Evolutionary conservation across 331 rosid genomes (phyloP).

Genomic region (Prunus yedoensis): DNA sequence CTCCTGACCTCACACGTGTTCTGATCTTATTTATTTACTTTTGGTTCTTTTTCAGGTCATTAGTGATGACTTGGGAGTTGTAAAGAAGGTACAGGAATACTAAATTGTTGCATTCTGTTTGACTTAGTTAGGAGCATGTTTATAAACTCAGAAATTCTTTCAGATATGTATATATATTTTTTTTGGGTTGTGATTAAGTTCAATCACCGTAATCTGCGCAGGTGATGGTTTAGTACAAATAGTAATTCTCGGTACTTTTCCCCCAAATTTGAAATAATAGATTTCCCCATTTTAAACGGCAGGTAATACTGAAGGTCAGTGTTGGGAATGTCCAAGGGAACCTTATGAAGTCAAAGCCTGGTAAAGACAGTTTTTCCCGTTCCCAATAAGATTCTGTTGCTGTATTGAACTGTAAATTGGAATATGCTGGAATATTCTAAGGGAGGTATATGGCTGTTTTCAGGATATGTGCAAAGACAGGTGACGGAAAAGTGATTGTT

Average conservation of each 20-base stretch:
- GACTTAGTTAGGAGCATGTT: neutral
- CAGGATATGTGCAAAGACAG: conserved; percentile 83
- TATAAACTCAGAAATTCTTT: neutral
- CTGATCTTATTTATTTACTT: conserved; percentile 27
- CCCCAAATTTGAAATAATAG: neutral
- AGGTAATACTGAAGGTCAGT: conserved; percentile 85
- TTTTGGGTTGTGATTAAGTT: neutral
- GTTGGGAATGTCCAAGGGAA: conserved; percentile 97
- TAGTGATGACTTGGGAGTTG: conserved; percentile 79
- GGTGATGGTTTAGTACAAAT: neutral
- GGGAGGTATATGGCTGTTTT: conserved; percentile 32
- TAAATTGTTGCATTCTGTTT: neutral
- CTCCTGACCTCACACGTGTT: conserved; percentile 3
- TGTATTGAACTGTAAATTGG: conserved; percentile 14
- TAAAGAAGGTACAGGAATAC: conserved; percentile 66
- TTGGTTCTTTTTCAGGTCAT: conserved; percentile 62
- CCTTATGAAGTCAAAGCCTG: conserved; percentile 97
- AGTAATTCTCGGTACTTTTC: neutral
- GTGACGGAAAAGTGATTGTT: conserved; percentile 62
- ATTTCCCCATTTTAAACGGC: conserved; percentile 15
- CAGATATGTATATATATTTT: neutral
- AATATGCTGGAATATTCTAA: conserved; percentile 25
- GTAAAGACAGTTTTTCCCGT: conserved; percentile 38
- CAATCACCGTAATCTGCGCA: neutral
- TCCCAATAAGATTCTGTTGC: conserved; percentile 3